Evolutionary conservation across 495 filamentous ascomycete species (phyloP), one percentile per base, ranked within the genome.

Genomic region (Tuber calosporum): DNA sequence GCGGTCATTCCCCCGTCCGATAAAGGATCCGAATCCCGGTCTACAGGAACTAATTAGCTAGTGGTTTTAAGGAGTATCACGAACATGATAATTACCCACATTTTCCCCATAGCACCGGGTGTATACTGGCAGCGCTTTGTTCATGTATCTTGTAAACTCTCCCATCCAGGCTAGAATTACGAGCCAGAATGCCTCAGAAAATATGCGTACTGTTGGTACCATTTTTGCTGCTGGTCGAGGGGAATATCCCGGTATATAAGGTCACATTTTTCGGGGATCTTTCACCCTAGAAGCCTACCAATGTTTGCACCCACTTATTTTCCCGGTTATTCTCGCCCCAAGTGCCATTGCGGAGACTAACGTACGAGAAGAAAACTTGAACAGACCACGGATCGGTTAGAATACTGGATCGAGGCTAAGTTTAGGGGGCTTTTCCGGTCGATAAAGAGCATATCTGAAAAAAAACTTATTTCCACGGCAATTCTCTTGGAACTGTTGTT

Each of bases 361-460:
- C 77, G n/a, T 74, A 77, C 13, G 74, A 79, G 68, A 74, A 74
- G 3, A 74, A 72, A n/a, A 79, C 74, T 66, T 77, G 74, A 22
- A 58, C 74, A 20, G 62, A 69, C 74, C 62, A 39, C 20, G 39
- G 13, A 26, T 22, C 15, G 22, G 40, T 66, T 69, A 68, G 40
- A 42, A 70, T 4, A 15, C 36, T 45, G 9, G 34, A 26, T 22
- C 39, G 43, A 36, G 41, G 8, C 26, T 8, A 2, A 19, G n/a
- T 58, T 30, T 34, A 34, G 13, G 11, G 11, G 41, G 37, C 74
- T 58, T 43, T 71, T 68, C 82, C 90, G 89, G 58, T 90, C 90
- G 68, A 93, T 85, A 79, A 89, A 94, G 1, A 93, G 84, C 85
- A 93, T 86, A 76, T 93, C 93, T 15, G 88, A 88, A 90, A 7